Evolutionary conservation across 2,329 filamentous ascomycete species (phyloP).

Genomic region (Epichloe typhina): DNA sequence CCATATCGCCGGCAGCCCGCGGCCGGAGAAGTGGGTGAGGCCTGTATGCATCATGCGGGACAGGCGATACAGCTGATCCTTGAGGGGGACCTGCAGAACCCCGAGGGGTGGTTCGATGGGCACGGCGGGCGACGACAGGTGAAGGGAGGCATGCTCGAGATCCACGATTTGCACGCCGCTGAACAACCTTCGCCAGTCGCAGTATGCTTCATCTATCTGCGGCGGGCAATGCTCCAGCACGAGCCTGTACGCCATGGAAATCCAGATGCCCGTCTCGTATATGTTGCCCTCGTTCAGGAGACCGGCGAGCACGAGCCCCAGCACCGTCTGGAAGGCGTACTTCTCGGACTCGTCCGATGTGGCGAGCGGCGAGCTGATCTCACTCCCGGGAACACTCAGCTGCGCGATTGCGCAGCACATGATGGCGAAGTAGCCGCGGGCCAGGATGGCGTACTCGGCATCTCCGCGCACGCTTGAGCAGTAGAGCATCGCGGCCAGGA

Average conservation of each 20-base stretch:
- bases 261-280: constrained; percentile 29
- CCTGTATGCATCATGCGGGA: constrained; percentile 33
- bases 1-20: constrained; percentile 30
- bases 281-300: constrained; percentile 28
- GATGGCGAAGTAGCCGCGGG: constrained; percentile 25
- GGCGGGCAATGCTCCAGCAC: constrained; percentile 28
- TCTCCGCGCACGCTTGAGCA: constrained; percentile 23
- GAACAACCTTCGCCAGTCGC: constrained; percentile 28
- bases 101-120: constrained; percentile 25
- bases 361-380: constrained; percentile 13
- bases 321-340: constrained; percentile 28
- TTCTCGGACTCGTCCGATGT: constrained; percentile 18
- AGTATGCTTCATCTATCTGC: constrained; percentile 21
- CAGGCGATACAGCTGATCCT: constrained; percentile 27
- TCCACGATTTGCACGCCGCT: constrained; percentile 28
- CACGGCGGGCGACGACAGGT: constrained; percentile 27
- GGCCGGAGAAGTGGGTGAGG: constrained; percentile 27
- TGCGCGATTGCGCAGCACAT: constrained; percentile 27
- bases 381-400: constrained; percentile 22
- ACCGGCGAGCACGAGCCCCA: constrained; percentile 27
- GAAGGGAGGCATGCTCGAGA: constrained; percentile 28
- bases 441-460: constrained; percentile 20
- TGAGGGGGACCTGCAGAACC: constrained; percentile 22
- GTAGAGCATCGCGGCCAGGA: constrained; percentile 31
- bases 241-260: constrained; percentile 27